Base-by-base conservation (phyloP, 768 basidiomycete species). In the Cyathus striatus region DNA sequence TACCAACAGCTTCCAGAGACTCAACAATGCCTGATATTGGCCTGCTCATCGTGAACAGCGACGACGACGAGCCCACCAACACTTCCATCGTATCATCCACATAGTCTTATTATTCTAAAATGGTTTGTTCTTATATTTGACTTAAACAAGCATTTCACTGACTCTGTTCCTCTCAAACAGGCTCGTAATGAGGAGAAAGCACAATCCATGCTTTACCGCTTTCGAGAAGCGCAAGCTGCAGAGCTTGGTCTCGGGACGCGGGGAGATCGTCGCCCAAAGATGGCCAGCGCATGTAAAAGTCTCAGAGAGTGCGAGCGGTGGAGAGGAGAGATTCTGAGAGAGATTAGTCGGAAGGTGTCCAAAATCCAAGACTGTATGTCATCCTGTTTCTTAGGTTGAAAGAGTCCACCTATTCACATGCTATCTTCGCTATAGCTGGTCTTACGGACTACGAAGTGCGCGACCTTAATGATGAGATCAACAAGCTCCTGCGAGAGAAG, bases 131-230 rank as follows among this genome's bases (percentile, higher is more conserved):
- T 32, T 25, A 42, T 47, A 27, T 34, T 26, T 16, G 23, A 9
- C 24, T 40, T 20, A 32, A 5, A 22, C 12, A 44, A 21, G 20
- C 18, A 18, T 4, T 18, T 6, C 20, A 13, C 42, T 48, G 26
- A 47, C 38, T 17, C 17, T 14, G 23, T 12, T 21, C 9, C 23
- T 33, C 16, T 22, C 7, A 24, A 34, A 21, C 49, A 91, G 93
- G 93, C 94, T 48, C 86, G 94, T 63, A 97, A 98, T 85, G 89
- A 93, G 63, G 95, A 97, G 65, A 99, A 97, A 63, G 90, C 93
- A 1, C 93, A 95, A 64, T 90, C 87, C 14, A 92, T 90, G 87
- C 74, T 91, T 23, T 90, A 91, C 60, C 89, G 92, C 45, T 97
- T 99, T 67, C 86, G 95, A 42, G 93, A 98, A 67, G 89, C 90